Base-by-base conservation (phyloP, 345 rosid genomes). In the Hypericum perforatum region DNA sequence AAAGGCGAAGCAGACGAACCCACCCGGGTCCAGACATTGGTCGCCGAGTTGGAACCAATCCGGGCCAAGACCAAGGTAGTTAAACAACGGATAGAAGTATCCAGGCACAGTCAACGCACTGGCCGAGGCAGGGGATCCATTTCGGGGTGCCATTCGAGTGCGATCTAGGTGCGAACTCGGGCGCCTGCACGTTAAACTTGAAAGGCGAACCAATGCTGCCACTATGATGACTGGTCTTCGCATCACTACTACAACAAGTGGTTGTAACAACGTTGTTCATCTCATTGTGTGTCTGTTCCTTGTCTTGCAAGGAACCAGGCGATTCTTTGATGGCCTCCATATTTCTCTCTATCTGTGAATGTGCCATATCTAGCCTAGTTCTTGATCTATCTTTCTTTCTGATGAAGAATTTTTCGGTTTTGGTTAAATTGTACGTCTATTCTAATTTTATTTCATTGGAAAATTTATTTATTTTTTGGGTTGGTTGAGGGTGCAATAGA, bases 151-250 rank as follows among this genome's bases (percentile, higher is more conserved):
- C 10, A 11, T 45, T 12, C 13, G 66, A 5, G 8, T 71, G 84
- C 11, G 90, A 78, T 71, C 78, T 71, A 0, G 97, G 97, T 9
- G 88, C 81, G 39, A 92, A 92, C 37, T 92, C 98, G 0, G 97
- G 91, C 6, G 97, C 97, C 14, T 82, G 86, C 0, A 80, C 98
- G 57, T 92, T 92, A 78, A 92, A 88, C 69, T 80, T 89, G 80
- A 92, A 92, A n/a, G 86, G 11, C 16, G 57, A 22, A 22, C 32
- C 32, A 22, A 1, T 1, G 32, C 55, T 63, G 48, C 48, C n/a
- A 16, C 48, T 16, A 16, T 11, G n/a, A 16, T 8, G 48, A 16
- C 48, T 7, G n/a, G 32, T 53, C 41, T 62, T 37, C 0, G 16
- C 39, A 7, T 6, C 29, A 12, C 48, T 42, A 41, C 9, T 13